A percentile compares a stretch with the other conserved stretches of the same genome.
phyloP scores from a whole-genome alignment of 2,329 filamentous ascomycete species.

The Alternaria hordeiaustralica region DNA sequence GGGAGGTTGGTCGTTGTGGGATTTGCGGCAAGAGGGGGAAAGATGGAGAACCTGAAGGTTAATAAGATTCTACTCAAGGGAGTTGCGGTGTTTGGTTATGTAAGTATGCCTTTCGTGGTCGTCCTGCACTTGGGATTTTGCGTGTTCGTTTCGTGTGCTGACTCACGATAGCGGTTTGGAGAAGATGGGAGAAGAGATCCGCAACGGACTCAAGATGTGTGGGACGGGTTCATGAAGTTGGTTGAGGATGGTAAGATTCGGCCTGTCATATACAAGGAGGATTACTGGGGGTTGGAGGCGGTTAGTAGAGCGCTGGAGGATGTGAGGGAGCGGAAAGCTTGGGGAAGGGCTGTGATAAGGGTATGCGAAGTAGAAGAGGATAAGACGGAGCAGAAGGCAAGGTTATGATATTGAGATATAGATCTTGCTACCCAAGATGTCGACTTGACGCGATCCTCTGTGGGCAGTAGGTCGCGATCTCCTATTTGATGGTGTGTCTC shows the following conservation, averaged over 20 bases:
- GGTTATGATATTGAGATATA: not conserved
- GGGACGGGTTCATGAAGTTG: conserved; percentile 59
- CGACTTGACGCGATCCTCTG: not conserved
- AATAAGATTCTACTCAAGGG: conserved; percentile 34
- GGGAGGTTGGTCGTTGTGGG: conserved; percentile 64
- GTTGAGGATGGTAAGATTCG: conserved; percentile 57
- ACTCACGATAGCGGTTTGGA: conserved; percentile 58
- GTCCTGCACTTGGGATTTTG: not conserved
- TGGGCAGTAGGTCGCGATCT: not conserved
- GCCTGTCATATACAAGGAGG: conserved; percentile 58
- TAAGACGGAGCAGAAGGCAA: not conserved
- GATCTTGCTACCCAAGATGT: not conserved
- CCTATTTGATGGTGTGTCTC: not conserved
- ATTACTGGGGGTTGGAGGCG: conserved; percentile 59
- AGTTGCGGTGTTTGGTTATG: conserved; percentile 34
- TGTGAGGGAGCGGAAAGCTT: conserved; percentile 58
- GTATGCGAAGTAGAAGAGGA: conserved; percentile 40
- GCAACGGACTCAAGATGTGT: conserved; percentile 56
- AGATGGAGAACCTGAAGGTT: conserved; percentile 54
- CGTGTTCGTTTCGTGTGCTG: not conserved
- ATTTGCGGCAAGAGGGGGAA: conserved; percentile 61
- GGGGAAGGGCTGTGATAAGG: conserved; percentile 64
- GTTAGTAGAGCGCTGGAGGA: conserved; percentile 60
- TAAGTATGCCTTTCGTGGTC: conserved; percentile 7
- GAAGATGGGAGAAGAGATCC: conserved; percentile 62